Evolutionary conservation across 1,284 basidiomycete genomes (phyloP), one percentile per base, ranked within the genome.

Genomic region (Lentinula novae-zelandiae): DNA sequence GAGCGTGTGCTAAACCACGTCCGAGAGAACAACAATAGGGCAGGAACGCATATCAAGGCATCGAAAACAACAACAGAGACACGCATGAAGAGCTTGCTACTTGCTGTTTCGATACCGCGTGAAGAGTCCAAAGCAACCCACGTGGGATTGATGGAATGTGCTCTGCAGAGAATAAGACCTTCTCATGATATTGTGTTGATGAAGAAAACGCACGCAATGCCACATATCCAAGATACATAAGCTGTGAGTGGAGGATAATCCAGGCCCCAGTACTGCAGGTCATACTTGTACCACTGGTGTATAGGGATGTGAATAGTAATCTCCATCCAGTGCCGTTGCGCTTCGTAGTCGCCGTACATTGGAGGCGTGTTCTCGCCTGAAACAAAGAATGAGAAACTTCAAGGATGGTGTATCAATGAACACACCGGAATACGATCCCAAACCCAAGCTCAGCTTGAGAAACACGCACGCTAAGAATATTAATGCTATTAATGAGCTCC

Each of bases 321-420:
- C 67, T 96, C 93, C 86, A 96, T 92, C 95, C 94, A 96, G 73
- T 96, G 94, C 57, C 95, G 80, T 69, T 96, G 95, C 0, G 95
- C 95, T 73, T 97, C 95, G 67, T 93, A 94, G 73, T 97, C 95
- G 15, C 95, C 95, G 64, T 83, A 91, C 85, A 95, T 87, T 0
- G 94, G 94, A 0, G 92, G 87, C 2, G 82, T 83, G 15, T 72
- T 78, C 62, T 83, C 73, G 5, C 94, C 92, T 92, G 65, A 7
- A 60, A 36, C 15, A 17, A 48, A 58, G 61, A 7, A 63, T 15
- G 36, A 53, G 57, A 34, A 51, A 46, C 20, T 36, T 33, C 34
- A 63, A 51, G 48, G 33, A 46, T 39, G 27, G 27, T 4, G 27
- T 27, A 62, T 52, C 56, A 36, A 54, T 2, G 44, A 44, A 1